phyloP scores from a whole-genome alignment of 345 rosid species.

The Gossypium herbaceum region DNA sequence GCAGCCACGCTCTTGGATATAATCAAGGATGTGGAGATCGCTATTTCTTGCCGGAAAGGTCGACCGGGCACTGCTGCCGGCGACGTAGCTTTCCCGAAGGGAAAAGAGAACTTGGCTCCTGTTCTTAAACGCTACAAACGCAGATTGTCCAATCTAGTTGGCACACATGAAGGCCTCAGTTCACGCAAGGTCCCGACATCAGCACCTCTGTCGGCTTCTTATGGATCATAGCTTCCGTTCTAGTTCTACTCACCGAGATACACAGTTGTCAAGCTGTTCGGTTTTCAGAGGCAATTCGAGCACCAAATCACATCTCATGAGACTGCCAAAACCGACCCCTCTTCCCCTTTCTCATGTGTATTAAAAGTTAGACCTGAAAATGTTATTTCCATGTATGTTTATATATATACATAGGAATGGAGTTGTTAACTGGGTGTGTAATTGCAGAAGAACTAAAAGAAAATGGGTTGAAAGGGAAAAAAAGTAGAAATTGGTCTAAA shows the following conservation, averaged over 20 bases:
- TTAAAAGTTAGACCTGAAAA: background rate
- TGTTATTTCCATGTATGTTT: background rate
- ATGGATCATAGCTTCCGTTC: conserved; percentile 20
- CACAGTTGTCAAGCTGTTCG: conserved; percentile 21
- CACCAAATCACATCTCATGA: background rate
- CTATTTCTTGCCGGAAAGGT: conserved; percentile 83
- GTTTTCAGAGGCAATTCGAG: conserved; percentile 28
- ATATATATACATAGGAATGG: background rate
- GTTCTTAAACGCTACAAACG: conserved; percentile 96
- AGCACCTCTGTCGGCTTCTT: conserved; percentile 16
- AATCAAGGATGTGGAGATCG: conserved; percentile 82
- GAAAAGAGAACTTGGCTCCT: conserved; percentile 88
- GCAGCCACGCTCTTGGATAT: conserved; percentile 57
- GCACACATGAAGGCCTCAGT: conserved; percentile 36
- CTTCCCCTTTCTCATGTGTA: background rate
- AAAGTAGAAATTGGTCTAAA: background rate
- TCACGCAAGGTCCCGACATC: conserved; percentile 33
- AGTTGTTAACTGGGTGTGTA: background rate
- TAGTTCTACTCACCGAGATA: conserved; percentile 11
- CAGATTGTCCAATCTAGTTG: conserved; percentile 47
- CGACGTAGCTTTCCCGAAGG: conserved; percentile 90
- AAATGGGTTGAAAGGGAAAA: background rate
- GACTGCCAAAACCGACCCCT: background rate
- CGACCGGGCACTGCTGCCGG: conserved; percentile 93
- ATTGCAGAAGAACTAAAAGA: background rate